Conservation (phyloP, 1,139 yeast genomes). For the Pichia sp. region DNA sequence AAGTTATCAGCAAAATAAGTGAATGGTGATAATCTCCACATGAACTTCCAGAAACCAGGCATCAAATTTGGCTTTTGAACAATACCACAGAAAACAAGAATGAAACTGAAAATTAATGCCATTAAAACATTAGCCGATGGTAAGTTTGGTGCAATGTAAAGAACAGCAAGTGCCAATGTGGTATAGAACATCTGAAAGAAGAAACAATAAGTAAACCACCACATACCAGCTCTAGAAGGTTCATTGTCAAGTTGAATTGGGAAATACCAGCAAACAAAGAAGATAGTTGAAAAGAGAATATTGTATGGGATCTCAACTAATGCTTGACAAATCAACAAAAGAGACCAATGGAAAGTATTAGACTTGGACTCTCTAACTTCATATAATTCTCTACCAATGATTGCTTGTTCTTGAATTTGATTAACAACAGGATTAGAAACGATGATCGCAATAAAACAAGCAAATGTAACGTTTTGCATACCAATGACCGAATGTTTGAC, state of each 20-base stretch:
- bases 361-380: conserved; percentile 65
- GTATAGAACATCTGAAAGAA: conserved; percentile 54
- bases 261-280: conserved; percentile 54
- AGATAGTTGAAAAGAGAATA: conserved; percentile 47
- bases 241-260: conserved; percentile 47
- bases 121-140: conserved; percentile 57
- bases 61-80: conserved; percentile 52
- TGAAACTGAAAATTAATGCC: conserved; percentile 50
- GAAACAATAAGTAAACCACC: conserved; percentile 48
- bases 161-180: conserved; percentile 49
- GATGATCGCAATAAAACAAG: conserved; percentile 47
- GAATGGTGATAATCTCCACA: conserved; percentile 68
- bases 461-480: conserved; percentile 53
- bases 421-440: conserved; percentile 51
- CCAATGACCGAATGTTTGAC: conserved; percentile 43
- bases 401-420: conserved; percentile 57
- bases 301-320: conserved; percentile 56
- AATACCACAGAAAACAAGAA: conserved; percentile 60
- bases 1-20: conserved; percentile 62
- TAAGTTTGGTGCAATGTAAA: conserved; percentile 56
- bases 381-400: conserved; percentile 47
- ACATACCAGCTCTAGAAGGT: conserved; percentile 50
- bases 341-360: conserved; percentile 63
- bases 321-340: conserved; percentile 50
- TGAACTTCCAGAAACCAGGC: conserved; percentile 70